A percentile compares a stretch with the other conserved stretches of the same genome.
phyloP scores from a whole-genome alignment of 2,329 filamentous ascomycete species.

The Trichophyton simii region DNA sequence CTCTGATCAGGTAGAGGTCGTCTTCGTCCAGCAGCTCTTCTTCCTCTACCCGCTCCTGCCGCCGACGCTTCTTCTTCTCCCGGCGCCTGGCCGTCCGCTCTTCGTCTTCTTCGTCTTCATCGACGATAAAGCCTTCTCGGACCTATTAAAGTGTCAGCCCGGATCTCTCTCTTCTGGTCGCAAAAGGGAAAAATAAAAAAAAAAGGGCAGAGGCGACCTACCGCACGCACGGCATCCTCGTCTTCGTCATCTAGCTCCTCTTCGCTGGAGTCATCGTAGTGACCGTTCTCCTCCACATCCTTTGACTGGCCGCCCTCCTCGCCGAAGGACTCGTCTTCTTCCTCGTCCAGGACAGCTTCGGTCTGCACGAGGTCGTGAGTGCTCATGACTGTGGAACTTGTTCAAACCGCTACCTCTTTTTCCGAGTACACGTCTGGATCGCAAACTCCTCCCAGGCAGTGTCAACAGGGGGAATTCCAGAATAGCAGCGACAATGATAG shows the following conservation, averaged over 20 bases:
- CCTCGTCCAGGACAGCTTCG: constrained; percentile 77
- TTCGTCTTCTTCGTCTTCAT: constrained; percentile 74
- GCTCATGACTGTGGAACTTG: constrained; percentile 37
- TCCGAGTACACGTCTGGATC: not conserved
- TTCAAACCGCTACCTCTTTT: not conserved
- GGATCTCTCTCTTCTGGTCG: not conserved
- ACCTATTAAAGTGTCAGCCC: constrained; percentile 43
- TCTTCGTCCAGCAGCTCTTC: constrained; percentile 83
- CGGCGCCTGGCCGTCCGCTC: constrained; percentile 48
- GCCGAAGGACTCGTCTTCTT: constrained; percentile 68
- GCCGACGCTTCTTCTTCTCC: constrained; percentile 64
- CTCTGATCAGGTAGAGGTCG: constrained; percentile 87
- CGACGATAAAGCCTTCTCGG: constrained; percentile 89
- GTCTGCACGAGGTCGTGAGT: constrained; percentile 60
- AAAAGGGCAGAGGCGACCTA: constrained; percentile 31
- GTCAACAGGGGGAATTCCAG: not conserved
- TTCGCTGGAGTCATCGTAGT: constrained; percentile 73
- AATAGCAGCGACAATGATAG: not conserved
- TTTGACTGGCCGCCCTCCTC: constrained; percentile 53
- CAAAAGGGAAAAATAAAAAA: not conserved
- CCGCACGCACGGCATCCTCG: constrained; percentile 66
- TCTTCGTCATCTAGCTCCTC: constrained; percentile 90
- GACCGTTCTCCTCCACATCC: constrained; percentile 31
- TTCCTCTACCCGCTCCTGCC: constrained; percentile 66
- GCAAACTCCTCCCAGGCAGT: not conserved